These are phyloP conservation scores for Bryoerythrophyllum caledonicum DNA, from an alignment of 225 moss, liverwort and hornwort genomes.

Conservation along the genomic window DNA sequence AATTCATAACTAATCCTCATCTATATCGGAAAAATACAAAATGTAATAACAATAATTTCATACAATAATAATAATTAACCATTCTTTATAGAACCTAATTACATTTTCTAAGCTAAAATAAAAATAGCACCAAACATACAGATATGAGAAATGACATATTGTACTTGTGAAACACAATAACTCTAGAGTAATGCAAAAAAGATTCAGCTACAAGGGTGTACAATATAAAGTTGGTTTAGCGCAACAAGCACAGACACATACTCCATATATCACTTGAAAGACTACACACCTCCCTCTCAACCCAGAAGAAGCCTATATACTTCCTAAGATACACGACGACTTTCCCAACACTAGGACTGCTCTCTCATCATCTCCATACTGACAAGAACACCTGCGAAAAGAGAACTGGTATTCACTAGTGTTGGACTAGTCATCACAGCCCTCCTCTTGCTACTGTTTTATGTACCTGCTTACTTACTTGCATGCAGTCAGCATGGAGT, in stretches of 20 bases:
- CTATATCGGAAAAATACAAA: too few species aligned
- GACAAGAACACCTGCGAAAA: constrained; percentile 23
- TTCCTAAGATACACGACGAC: constrained; percentile 35
- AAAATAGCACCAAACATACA: too few species aligned
- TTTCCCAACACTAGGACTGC: constrained; percentile 31
- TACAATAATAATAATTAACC: too few species aligned
- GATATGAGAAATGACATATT: not conserved
- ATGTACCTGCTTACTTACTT: constrained; percentile 54
- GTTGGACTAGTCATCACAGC: constrained; percentile 14
- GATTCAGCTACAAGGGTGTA: constrained; percentile 16
- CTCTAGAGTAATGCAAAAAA: not conserved
- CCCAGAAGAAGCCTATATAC: constrained; percentile 50
- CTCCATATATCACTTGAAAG: constrained; percentile 25
- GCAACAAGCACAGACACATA: constrained; percentile 22
- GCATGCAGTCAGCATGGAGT: constrained; percentile 92
- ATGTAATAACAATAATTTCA: too few species aligned
- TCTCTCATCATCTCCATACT: constrained; percentile 26
- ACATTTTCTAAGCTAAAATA: too few species aligned
- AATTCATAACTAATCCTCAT: too few species aligned
- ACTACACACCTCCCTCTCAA: constrained; percentile 34
- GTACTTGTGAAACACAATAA: not conserved
- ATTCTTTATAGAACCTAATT: too few species aligned
- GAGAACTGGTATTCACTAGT: constrained; percentile 25
- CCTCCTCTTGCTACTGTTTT: constrained; percentile 4
- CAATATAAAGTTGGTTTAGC: constrained; percentile 7